Conservation (phyloP, 2,329 filamentous ascomycete genomes). For the Aotearoamyces nothofagi region DNA sequence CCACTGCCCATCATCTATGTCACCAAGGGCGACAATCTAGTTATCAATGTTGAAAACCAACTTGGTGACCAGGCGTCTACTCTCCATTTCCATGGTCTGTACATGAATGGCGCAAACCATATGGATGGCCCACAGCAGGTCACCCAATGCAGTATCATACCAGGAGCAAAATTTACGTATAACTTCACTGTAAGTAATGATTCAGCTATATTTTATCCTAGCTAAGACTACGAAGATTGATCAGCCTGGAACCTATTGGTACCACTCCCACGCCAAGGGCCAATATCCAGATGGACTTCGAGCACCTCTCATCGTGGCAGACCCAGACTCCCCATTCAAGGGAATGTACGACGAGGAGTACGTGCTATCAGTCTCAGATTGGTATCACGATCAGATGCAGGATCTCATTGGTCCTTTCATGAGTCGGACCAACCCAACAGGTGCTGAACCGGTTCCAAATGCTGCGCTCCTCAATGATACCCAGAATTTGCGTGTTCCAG, state of each 20-base stretch:
- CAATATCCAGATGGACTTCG: conserved; percentile 45
- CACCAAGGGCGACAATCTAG: conserved; percentile 42
- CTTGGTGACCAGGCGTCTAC: conserved; percentile 48
- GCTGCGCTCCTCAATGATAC: conserved; percentile 55
- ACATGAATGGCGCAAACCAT: conserved; percentile 47
- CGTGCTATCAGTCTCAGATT: conserved; percentile 41
- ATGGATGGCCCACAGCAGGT: conserved; percentile 59
- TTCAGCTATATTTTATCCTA: conserved; percentile 2
- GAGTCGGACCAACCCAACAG: conserved; percentile 30
- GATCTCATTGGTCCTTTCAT: conserved; percentile 30
- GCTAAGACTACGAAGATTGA: conserved; percentile 22
- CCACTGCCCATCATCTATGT: conserved; percentile 53
- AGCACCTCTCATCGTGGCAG: conserved; percentile 38
- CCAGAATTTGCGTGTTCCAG: conserved; percentile 38
- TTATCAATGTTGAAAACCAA: conserved; percentile 42
- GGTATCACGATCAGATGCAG: conserved; percentile 42
- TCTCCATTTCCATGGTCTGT: conserved; percentile 58
- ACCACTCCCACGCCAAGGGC: conserved; percentile 40
- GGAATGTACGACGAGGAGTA: conserved; percentile 35
- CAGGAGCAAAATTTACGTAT: conserved; percentile 52
- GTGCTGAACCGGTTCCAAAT: conserved; percentile 37
- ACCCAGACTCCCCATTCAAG: conserved; percentile 31
- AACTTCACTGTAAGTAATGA: conserved; percentile 37
- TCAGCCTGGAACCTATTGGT: conserved; percentile 68
- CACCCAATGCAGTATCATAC: conserved; percentile 50